Percentiles rank a stretch among this genome's conserved stretches.
These are phyloP conservation scores for Rhododendron williamsianum DNA, from an alignment of 148 eudicot species.

Conservation along the genomic window DNA sequence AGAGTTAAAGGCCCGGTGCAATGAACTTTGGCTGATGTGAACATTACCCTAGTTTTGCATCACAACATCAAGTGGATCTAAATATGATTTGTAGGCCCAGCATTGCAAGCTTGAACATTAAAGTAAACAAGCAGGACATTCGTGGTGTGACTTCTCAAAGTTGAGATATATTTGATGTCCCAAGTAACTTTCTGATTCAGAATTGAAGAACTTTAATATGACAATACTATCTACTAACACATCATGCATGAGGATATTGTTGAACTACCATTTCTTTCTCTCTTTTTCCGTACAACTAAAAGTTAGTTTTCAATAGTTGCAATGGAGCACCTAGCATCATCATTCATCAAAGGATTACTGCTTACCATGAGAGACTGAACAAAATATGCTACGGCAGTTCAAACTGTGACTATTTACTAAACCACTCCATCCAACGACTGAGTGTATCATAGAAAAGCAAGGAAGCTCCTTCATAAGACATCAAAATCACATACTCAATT, in stretches of 20 bases:
- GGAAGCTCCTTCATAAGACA: not conserved
- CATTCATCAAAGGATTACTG: not conserved
- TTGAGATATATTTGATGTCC: not conserved
- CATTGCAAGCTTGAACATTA: not conserved
- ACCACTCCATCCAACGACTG: not conserved
- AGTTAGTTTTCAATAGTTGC: not conserved
- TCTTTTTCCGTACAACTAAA: not conserved
- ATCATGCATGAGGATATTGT: not conserved
- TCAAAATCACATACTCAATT: not conserved
- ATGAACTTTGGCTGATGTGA: not conserved
- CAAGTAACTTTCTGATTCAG: not conserved
- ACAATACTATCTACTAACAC: not conserved
- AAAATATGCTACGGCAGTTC: not conserved
- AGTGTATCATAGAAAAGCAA: not conserved
- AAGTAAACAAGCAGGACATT: not conserved
- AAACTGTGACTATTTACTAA: not conserved
- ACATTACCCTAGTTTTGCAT: not conserved
- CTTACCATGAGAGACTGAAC: not conserved
- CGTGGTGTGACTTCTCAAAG: not conserved
- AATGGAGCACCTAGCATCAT: not conserved
- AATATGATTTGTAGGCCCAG: not conserved
- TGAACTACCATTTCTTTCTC: not conserved
- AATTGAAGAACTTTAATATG: not conserved
- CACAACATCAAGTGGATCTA: not conserved
- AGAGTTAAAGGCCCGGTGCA: not conserved